These are phyloP conservation scores for Aspergillus homomorphus DNA, from an alignment of 495 filamentous ascomycete genomes.

Conservation along the genomic window DNA sequence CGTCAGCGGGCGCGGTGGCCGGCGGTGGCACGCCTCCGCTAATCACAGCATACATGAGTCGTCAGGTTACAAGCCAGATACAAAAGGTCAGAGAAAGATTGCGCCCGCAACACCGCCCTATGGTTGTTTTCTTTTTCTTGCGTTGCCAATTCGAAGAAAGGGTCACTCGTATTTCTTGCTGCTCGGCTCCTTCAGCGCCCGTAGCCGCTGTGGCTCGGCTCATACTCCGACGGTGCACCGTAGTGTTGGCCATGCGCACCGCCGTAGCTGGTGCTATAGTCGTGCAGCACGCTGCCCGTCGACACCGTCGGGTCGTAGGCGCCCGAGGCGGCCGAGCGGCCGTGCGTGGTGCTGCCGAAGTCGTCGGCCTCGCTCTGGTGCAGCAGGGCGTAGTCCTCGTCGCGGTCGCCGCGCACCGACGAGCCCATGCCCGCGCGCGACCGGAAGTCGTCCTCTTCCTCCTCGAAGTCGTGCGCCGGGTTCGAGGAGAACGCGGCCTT, in stretches of 20 bases:
- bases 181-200: slow-evolving; percentile 16
- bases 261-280: slow-evolving; percentile 47
- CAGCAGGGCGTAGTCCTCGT: slow-evolving; percentile 47
- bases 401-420: slow-evolving; percentile 34
- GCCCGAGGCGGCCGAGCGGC: slow-evolving; percentile 35
- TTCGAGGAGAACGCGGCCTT: slow-evolving; percentile 52
- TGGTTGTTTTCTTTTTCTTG: slow-evolving; percentile 25
- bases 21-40: too few relatives aligned
- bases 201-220: slow-evolving; percentile 25
- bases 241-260: slow-evolving; percentile 46
- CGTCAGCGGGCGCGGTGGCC: too few relatives aligned
- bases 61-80: slow-evolving; percentile 12
- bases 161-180: neutral
- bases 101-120: slow-evolving; percentile 39
- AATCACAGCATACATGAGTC: neutral
- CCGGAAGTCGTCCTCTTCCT: slow-evolving; percentile 49
- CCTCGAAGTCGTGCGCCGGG: slow-evolving; percentile 46
- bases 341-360: slow-evolving; percentile 32
- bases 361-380: slow-evolving; percentile 49
- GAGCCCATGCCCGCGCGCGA: slow-evolving; percentile 38
- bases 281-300: slow-evolving; percentile 35
- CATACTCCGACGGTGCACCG: slow-evolving; percentile 24
- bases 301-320: slow-evolving; percentile 42
- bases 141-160: too few relatives aligned
- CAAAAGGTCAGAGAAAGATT: slow-evolving; percentile 21